Evolutionary conservation across 139 green algal species (phyloP).

Genomic region (Desmodesmus armatus): DNA sequence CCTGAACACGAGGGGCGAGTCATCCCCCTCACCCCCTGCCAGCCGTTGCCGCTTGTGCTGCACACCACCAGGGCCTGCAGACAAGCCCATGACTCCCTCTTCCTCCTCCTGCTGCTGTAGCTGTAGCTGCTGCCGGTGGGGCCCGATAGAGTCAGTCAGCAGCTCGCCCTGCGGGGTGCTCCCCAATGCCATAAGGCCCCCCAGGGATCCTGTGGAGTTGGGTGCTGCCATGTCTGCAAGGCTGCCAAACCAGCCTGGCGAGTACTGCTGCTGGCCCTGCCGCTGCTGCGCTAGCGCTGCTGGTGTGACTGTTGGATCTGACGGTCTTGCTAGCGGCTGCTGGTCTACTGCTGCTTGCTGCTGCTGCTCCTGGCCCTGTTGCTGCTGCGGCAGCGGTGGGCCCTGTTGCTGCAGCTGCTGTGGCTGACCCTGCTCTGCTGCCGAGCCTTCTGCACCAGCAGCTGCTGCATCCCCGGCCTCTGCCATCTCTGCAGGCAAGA

Average conservation of each 20-base stretch:
- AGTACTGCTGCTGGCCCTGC: too few species aligned
- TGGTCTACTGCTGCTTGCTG: neutral
- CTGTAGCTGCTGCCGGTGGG: too few species aligned
- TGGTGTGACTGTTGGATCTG: too few species aligned
- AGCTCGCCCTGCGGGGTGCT: too few species aligned
- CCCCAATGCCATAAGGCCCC: neutral
- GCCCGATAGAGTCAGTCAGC: too few species aligned
- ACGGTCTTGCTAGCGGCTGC: too few species aligned
- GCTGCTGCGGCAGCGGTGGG: neutral
- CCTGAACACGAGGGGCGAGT: neutral
- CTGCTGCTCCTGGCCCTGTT: neutral
- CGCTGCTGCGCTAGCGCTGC: too few species aligned
- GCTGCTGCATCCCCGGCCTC: neutral
- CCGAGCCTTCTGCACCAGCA: neutral
- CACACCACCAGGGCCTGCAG: neutral
- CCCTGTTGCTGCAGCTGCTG: neutral
- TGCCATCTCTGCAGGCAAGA: neutral
- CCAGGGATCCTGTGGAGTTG: neutral
- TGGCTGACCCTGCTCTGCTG: neutral
- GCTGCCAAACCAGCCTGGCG: too few species aligned
- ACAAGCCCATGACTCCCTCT: neutral
- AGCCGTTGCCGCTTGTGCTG: neutral
- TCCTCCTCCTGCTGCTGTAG: neutral
- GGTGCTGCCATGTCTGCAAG: neutral
- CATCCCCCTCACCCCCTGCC: neutral